These are phyloP conservation scores for Hanseniaspora taiwanica DNA, from an alignment of 805 yeast species.

Conservation along the genomic window DNA sequence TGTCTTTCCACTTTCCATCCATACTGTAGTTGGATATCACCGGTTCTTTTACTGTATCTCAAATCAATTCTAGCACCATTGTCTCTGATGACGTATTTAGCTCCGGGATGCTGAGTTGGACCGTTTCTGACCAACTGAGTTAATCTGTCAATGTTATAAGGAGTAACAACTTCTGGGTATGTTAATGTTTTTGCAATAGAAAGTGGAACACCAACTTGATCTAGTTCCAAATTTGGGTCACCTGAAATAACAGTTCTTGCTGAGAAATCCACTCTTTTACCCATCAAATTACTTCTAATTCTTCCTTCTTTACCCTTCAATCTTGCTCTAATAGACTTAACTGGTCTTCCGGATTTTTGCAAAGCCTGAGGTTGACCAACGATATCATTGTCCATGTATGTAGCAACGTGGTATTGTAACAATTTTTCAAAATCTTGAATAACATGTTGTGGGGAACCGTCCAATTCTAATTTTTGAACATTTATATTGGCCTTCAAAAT, in stretches of 20 bases:
- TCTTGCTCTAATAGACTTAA: constrained; percentile 97
- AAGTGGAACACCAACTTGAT: constrained; percentile 97
- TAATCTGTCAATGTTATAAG: constrained; percentile 85
- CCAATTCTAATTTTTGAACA: constrained; percentile 94
- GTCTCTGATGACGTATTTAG: constrained; percentile 94
- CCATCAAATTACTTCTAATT: constrained; percentile 96
- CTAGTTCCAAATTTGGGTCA: constrained; percentile 94
- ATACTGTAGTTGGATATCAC: constrained; percentile 92
- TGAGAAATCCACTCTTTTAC: constrained; percentile 97
- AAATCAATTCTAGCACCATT: constrained; percentile 98
- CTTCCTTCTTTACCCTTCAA: constrained; percentile 99
- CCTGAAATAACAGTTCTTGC: constrained; percentile 99
- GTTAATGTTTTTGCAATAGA: constrained; percentile 91
- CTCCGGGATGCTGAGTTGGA: constrained; percentile 99
- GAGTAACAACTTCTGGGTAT: constrained; percentile 96
- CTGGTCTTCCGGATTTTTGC: constrained; percentile 97
- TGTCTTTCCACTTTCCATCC: constrained; percentile 99
- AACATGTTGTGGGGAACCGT: constrained; percentile 98
- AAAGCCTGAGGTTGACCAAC: constrained; percentile 99
- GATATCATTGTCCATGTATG: constrained; percentile 98
- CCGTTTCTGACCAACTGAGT: constrained; percentile 94
- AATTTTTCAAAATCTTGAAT: constrained; percentile 92
- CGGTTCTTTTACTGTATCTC: constrained; percentile 94
- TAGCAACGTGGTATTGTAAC: constrained; percentile 94
- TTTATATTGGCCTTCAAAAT: constrained; percentile 91